Evolutionary conservation across 306 rosid genomes (phyloP).

Genomic region (Cucurbita moschata): DNA sequence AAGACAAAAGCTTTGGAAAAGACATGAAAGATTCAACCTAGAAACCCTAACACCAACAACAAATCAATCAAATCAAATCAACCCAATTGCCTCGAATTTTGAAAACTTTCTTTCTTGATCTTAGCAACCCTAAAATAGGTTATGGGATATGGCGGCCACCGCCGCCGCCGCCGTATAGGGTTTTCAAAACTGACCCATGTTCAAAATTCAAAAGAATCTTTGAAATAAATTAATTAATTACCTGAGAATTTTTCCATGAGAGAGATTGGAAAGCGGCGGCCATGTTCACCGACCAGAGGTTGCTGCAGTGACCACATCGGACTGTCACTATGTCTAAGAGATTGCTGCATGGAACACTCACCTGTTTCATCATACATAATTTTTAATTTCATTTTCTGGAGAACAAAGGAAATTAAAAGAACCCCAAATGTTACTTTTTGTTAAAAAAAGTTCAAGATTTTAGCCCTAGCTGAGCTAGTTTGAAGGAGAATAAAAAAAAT

Average conservation of each 20-base stretch:
- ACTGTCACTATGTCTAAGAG: constrained; percentile 90
- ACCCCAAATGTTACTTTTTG: not conserved
- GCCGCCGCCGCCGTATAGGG: not conserved
- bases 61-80: not conserved
- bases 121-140: not conserved
- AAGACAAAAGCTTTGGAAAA: constrained; percentile 7
- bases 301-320: constrained; percentile 98
- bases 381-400: not conserved
- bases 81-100: not conserved
- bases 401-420: not conserved
- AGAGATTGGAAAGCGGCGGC: constrained; percentile 90
- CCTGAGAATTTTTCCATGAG: constrained; percentile 37
- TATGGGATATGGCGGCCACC: not conserved
- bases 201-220: not conserved
- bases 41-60: not conserved
- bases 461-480: not conserved
- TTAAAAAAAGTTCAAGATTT: not conserved
- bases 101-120: not conserved
- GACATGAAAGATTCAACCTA: constrained; percentile 1
- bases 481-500: not conserved
- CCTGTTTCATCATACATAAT: constrained; percentile 23
- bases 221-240: no score
- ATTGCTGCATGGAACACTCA: constrained; percentile 99
- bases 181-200: not conserved
- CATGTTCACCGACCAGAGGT: constrained; percentile 99